Conservation (phyloP, 176 grass and related monocot genomes). For the Leersia perrieri region DNA sequence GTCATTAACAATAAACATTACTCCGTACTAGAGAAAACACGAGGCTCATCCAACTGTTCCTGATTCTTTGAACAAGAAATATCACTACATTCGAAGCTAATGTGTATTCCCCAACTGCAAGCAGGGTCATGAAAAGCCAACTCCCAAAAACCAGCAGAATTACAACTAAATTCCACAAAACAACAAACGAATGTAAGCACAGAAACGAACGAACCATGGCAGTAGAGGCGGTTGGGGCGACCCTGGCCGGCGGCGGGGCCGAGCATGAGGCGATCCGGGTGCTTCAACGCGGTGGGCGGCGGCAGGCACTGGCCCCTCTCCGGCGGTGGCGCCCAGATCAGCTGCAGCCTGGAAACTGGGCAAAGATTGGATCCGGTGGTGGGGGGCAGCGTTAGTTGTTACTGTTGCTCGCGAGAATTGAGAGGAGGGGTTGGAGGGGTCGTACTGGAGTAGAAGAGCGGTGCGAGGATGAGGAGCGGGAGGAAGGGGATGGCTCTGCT, state of each 20-base stretch:
- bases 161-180: background rate
- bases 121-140: background rate
- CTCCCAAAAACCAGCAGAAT: background rate
- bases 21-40: background rate
- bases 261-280: conserved; percentile 46
- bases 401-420: conserved; percentile 3
- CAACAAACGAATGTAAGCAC: background rate
- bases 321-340: conserved; percentile 19
- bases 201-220: conserved; percentile 41
- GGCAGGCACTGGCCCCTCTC: conserved; percentile 37
- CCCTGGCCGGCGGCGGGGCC: conserved; percentile 66
- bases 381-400: background rate
- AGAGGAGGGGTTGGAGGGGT: background rate
- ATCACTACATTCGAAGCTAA: background rate
- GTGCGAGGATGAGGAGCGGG: conserved; percentile 47
- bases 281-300: background rate
- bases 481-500: conserved; percentile 28
- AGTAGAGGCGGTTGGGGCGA: conserved; percentile 63
- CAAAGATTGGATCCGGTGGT: conserved; percentile 34
- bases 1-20: background rate
- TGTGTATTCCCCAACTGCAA: background rate
- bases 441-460: conserved; percentile 65
- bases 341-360: conserved; percentile 59
- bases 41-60: background rate
- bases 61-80: background rate